phyloP scores from a whole-genome alignment of 2,329 filamentous ascomycete species.

The Monosporascus sp. region DNA sequence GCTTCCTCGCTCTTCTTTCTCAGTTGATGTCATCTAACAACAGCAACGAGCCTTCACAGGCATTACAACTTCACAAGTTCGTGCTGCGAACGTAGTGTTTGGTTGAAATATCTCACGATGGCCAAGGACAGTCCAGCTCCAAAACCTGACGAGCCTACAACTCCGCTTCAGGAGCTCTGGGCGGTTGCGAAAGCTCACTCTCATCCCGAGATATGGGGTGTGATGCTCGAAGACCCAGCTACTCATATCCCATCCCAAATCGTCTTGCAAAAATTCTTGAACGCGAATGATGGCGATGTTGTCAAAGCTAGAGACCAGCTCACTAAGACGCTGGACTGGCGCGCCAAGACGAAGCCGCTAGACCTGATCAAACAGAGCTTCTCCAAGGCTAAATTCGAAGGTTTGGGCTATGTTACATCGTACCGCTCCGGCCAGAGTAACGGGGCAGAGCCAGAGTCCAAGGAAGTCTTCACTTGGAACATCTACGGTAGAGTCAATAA shows the following conservation, averaged over 20 bases:
- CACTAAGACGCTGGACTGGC: constrained; percentile 73
- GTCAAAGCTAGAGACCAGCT: constrained; percentile 74
- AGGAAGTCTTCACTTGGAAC: constrained; percentile 82
- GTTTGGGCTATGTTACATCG: constrained; percentile 75
- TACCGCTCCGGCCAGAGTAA: constrained; percentile 51
- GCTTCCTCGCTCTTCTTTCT: too few relatives aligned
- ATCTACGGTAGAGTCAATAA: constrained; percentile 86
- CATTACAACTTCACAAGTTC: too few relatives aligned
- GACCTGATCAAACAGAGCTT: constrained; percentile 61
- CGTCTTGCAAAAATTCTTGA: constrained; percentile 87
- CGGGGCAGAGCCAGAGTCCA: constrained; percentile 30
- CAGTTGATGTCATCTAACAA: too few relatives aligned
- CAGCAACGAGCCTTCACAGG: too few relatives aligned
- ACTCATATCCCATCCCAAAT: constrained; percentile 71
- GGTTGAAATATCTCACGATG: constrained; percentile 2
- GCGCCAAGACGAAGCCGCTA: constrained; percentile 68
- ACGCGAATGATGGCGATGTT: constrained; percentile 77
- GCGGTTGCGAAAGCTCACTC: constrained; percentile 26
- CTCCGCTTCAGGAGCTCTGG: constrained; percentile 27
- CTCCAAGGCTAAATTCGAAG: constrained; percentile 65
- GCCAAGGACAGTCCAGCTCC: constrained; percentile 10
- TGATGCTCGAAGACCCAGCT: constrained; percentile 52
- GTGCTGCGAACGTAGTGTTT: too few relatives aligned
- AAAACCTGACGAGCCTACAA: constrained; percentile 20
- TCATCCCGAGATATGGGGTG: constrained; percentile 82